Evolutionary conservation across 1,284 basidiomycete genomes (phyloP).

Genomic region (Tilletia walkeri): DNA sequence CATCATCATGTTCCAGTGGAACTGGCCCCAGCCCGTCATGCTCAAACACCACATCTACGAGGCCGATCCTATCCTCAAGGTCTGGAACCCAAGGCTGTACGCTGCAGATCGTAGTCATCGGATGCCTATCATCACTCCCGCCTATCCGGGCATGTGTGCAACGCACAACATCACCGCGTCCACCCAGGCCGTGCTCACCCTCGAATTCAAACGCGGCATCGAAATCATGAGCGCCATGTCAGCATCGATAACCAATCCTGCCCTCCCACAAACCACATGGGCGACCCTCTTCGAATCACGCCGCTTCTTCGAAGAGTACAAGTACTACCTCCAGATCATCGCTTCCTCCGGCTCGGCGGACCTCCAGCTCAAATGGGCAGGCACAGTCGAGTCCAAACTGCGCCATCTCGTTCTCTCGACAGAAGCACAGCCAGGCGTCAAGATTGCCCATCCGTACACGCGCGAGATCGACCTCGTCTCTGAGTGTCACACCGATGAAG

Average conservation of each 20-base stretch:
- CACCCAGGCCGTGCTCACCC: conserved; percentile 93
- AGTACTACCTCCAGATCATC: conserved; percentile 96
- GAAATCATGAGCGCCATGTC: conserved; percentile 91
- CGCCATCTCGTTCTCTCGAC: conserved; percentile 96
- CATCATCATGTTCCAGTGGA: conserved; percentile 95
- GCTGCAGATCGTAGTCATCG: conserved; percentile 87
- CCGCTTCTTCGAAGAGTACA: conserved; percentile 96
- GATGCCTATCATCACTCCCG: conserved; percentile 99
- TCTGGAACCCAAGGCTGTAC: conserved; percentile 99
- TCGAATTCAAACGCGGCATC: conserved; percentile 90
- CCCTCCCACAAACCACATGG: conserved; percentile 7
- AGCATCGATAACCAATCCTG: conserved; percentile 64
- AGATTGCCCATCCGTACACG: conserved; percentile 89
- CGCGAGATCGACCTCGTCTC: conserved; percentile 87
- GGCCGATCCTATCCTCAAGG: conserved; percentile 84
- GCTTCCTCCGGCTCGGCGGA: conserved; percentile 78
- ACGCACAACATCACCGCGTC: conserved; percentile 96
- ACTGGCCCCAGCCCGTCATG: conserved; percentile 96
- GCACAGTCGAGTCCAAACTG: conserved; percentile 94
- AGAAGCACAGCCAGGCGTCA: conserved; percentile 87
- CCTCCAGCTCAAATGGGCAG: conserved; percentile 91
- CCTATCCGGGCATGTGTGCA: conserved; percentile 99
- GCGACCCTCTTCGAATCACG: conserved; percentile 86
- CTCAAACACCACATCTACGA: conserved; percentile 82
- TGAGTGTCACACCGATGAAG: conserved; percentile 76